These are phyloP conservation scores for Cardamine resedifolia DNA, from an alignment of 345 rosid genomes.

Conservation along the genomic window DNA sequence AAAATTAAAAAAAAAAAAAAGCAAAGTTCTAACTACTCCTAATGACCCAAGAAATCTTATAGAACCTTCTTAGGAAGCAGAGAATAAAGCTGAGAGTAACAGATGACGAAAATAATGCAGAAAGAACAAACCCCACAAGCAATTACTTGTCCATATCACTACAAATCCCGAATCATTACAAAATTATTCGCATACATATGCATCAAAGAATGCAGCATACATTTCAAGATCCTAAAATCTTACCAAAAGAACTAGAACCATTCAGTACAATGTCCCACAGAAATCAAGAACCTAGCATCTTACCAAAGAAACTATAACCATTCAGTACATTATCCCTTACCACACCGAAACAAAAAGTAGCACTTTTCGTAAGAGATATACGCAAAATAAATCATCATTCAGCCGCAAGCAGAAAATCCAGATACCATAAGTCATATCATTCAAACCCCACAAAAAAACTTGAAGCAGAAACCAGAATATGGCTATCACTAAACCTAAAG, in stretches of 20 bases:
- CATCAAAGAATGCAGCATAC: not conserved
- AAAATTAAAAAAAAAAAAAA: too few species aligned
- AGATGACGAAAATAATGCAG: constrained; percentile 8
- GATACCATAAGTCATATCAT: not conserved
- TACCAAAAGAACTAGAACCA: not conserved
- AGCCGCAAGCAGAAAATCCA: not conserved
- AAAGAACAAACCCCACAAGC: not conserved
- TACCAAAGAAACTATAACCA: not conserved
- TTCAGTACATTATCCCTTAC: constrained; percentile 11
- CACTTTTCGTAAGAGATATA: not conserved
- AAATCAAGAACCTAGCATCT: not conserved
- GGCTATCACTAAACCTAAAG: not conserved
- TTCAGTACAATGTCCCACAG: not conserved
- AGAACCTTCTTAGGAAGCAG: not conserved
- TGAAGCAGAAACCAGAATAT: not conserved
- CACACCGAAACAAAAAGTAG: not conserved
- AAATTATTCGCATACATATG: not conserved
- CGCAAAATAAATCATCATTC: not conserved
- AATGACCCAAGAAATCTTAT: not conserved
- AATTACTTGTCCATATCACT: not conserved
- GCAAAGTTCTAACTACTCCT: not conserved
- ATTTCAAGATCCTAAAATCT: not conserved
- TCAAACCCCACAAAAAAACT: not conserved
- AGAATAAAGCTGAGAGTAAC: not conserved
- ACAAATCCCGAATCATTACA: not conserved